Percentiles rank a stretch among this genome's conserved stretches.
phyloP scores from a whole-genome alignment of 352 stramenopile genomes.

The Phytophthora vignae region DNA sequence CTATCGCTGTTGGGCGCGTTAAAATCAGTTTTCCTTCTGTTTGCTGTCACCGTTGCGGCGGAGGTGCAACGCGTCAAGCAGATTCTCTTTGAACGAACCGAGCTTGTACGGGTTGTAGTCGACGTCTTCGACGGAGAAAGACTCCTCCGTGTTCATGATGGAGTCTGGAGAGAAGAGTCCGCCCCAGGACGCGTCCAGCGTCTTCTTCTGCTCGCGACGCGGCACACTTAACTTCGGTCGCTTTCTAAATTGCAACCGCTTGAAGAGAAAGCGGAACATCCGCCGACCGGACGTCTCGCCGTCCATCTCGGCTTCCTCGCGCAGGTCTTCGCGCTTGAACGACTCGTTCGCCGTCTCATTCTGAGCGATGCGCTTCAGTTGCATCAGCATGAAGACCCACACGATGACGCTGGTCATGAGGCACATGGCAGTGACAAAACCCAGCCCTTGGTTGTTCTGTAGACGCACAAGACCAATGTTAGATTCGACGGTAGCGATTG shows the following conservation, averaged over 20 bases:
- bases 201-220: constrained; percentile 55
- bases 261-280: constrained; percentile 61
- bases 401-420: constrained; percentile 69
- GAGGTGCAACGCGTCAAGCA: constrained; percentile 65
- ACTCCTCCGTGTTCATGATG: constrained; percentile 79
- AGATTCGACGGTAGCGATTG: background rate
- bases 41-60: constrained; percentile 13
- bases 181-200: constrained; percentile 77
- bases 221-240: constrained; percentile 31
- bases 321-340: constrained; percentile 85
- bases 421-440: constrained; percentile 72
- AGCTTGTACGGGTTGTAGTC: constrained; percentile 85
- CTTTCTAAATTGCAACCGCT: constrained; percentile 46
- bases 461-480: constrained; percentile 7
- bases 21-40: constrained; percentile 43
- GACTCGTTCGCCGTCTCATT: constrained; percentile 85
- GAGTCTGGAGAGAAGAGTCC: constrained; percentile 73
- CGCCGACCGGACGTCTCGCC: constrained; percentile 43
- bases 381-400: constrained; percentile 79
- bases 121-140: constrained; percentile 75
- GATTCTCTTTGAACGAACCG: constrained; percentile 60
- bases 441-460: constrained; percentile 70
- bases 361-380: constrained; percentile 72
- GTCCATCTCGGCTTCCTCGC: constrained; percentile 62
- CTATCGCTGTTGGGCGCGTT: constrained; percentile 18